Conservation (phyloP, 306 rosid genomes). For the Castanospermum australe region DNA sequence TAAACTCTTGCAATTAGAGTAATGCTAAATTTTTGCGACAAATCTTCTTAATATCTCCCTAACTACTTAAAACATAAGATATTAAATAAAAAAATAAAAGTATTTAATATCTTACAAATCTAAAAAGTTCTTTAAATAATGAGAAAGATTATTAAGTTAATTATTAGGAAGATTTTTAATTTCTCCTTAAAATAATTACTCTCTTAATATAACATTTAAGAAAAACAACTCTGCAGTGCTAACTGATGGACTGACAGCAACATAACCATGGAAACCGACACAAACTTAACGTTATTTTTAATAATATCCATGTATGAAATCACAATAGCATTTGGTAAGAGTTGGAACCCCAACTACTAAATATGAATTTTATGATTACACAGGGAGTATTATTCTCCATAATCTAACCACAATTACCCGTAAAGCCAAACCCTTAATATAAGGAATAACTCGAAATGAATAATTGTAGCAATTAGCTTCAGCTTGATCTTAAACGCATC, state of each 20-base stretch:
- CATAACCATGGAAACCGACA: not conserved
- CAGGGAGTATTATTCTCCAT: not conserved
- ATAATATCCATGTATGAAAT: not conserved
- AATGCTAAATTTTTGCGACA: no score
- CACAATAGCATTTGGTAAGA: not conserved
- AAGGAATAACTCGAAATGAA: not conserved
- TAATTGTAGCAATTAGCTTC: not conserved
- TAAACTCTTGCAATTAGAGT: no score
- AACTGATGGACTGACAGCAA: not conserved
- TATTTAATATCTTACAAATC: no score
- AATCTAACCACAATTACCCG: conserved; percentile 1
- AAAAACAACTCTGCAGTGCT: not conserved
- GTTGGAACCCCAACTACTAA: not conserved
- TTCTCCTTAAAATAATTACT: no score
- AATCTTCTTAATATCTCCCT: no score
- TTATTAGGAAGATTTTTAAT: no score
- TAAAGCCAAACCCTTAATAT: conserved; percentile 7
- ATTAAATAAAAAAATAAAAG: no score
- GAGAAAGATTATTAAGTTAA: no score
- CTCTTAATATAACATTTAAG: not conserved
- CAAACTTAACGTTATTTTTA: not conserved
- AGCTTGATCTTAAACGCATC: conserved; percentile 25
- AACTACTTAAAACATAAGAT: no score
- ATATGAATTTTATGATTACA: conserved; percentile 12
- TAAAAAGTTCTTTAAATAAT: no score